Conservation (phyloP, 139 green algal genomes). For the Protoeuglena noctilucae region DNA sequence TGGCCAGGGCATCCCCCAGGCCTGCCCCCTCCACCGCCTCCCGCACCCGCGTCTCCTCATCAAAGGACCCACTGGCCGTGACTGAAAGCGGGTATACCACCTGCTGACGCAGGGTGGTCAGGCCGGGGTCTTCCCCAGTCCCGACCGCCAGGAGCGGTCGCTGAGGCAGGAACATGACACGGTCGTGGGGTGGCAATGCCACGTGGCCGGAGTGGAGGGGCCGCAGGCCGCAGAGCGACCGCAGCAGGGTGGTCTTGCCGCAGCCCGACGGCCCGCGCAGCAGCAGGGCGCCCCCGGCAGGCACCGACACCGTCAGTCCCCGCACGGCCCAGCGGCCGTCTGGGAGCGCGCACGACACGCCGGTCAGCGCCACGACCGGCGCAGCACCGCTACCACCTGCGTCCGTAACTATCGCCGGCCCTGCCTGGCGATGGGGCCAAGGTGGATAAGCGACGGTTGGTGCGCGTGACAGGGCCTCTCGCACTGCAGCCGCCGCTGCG, state of each 20-base stretch:
- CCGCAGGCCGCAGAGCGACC: conserved; percentile 12
- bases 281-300: conserved; percentile 9
- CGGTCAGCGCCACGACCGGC: background rate
- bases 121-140: too few relatives aligned
- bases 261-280: conserved; percentile 25
- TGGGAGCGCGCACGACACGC: background rate
- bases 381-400: too few relatives aligned
- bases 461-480: background rate
- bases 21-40: background rate
- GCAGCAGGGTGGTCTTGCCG: conserved; percentile 30
- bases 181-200: background rate
- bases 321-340: conserved; percentile 1
- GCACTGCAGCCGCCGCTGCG: conserved; percentile 11
- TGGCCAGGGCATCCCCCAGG: too few relatives aligned
- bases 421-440: background rate
- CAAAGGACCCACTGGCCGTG: background rate
- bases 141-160: conserved; percentile 21
- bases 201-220: background rate
- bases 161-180: conserved; percentile 30
- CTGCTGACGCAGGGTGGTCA: conserved; percentile 25
- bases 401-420: too few relatives aligned
- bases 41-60: background rate
- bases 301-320: conserved; percentile 8
- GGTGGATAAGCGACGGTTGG: background rate
- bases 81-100: conserved; percentile 25